Percentiles rank a stretch among this genome's conserved stretches.
These are phyloP conservation scores for Batkoa obscura DNA, from an alignment of 371 early-diverging fungal genomes.

Conservation along the genomic window DNA sequence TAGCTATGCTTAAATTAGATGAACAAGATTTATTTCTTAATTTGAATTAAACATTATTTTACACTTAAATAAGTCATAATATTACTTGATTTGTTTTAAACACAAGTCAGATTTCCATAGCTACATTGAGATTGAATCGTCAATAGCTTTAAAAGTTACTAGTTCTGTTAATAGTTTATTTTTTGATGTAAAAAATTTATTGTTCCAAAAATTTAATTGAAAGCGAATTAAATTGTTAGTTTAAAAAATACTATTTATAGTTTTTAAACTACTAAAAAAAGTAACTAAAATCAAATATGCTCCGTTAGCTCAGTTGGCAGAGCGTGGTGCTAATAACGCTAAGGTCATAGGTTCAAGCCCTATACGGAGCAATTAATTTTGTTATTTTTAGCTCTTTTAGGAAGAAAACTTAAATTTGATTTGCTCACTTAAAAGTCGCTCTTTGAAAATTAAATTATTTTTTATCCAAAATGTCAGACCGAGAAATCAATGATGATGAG, in stretches of 20 bases:
- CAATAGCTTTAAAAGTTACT: not conserved
- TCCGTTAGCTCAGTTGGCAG: not conserved
- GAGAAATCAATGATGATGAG: constrained; percentile 55
- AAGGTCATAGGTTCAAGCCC: not conserved
- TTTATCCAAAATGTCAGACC: constrained; percentile 43
- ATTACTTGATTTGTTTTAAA: too few relatives aligned
- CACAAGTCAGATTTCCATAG: too few relatives aligned
- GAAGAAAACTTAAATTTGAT: not conserved
- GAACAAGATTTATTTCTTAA: too few relatives aligned
- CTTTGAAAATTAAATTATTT: not conserved
- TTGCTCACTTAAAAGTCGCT: not conserved
- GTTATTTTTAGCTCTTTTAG: not conserved
- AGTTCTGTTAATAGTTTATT: not conserved
- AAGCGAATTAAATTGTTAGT: not conserved
- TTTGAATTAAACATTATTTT: too few relatives aligned
- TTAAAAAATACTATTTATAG: not conserved
- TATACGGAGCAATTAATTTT: not conserved
- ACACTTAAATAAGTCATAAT: too few relatives aligned
- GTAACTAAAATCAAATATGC: not conserved
- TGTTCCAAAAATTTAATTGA: not conserved
- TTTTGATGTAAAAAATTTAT: not conserved
- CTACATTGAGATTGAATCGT: not conserved
- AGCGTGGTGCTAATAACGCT: not conserved
- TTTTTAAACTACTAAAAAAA: not conserved
- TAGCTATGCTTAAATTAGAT: too few relatives aligned